phyloP scores from a whole-genome alignment of 1,284 basidiomycete species.

The Ustilago sp. region DNA sequence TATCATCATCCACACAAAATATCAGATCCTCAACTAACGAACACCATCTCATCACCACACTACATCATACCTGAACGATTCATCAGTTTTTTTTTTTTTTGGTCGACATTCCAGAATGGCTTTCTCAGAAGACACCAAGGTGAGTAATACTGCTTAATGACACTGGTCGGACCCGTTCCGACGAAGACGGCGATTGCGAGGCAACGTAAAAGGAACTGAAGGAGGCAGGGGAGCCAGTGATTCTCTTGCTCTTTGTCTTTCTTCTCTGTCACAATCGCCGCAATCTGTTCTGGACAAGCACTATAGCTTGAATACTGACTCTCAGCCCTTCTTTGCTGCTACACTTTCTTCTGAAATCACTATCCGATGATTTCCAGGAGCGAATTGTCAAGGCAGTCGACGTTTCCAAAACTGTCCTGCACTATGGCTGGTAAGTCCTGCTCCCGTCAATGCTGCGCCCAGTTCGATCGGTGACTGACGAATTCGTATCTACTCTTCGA shows the following conservation, averaged over 20 bases:
- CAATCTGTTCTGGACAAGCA: background rate
- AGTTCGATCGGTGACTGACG: background rate
- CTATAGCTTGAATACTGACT: background rate
- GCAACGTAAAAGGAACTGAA: background rate
- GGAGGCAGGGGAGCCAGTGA: background rate
- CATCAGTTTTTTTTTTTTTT: background rate
- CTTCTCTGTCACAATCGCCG: background rate
- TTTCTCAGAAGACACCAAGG: conserved; percentile 67
- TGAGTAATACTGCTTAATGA: conserved; percentile 15
- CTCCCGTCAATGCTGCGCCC: background rate
- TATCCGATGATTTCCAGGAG: conserved; percentile 44
- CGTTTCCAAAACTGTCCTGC: conserved; percentile 64
- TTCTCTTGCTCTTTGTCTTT: background rate
- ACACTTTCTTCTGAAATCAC: background rate
- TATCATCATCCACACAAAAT: too few species aligned
- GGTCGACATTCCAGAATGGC: conserved; percentile 44
- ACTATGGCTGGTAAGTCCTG: conserved; percentile 63
- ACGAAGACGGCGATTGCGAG: background rate
- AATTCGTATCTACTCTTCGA: background rate
- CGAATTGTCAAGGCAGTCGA: conserved; percentile 65
- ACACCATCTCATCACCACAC: background rate
- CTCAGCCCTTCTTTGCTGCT: background rate
- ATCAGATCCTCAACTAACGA: too few species aligned
- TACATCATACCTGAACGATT: conserved; percentile 1
- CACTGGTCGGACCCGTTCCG: background rate